These are phyloP conservation scores for Trametes gibbosa DNA, from an alignment of 768 basidiomycete genomes.

Conservation along the genomic window DNA sequence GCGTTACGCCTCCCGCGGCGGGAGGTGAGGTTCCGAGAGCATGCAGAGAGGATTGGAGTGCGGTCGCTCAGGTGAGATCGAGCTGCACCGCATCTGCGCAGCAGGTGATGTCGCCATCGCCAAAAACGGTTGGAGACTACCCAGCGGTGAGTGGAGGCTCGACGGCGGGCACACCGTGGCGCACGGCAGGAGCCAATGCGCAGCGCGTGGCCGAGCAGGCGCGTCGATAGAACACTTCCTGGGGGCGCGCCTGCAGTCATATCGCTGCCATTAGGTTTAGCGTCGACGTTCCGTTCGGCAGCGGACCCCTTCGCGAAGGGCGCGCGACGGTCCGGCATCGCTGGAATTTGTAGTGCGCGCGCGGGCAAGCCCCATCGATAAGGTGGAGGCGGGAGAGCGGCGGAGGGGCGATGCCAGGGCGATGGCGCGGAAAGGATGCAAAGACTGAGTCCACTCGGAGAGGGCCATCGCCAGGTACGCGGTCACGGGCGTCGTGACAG, in stretches of 20 bases:
- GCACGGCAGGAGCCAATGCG: not conserved
- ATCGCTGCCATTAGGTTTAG: not conserved
- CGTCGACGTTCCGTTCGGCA: constrained; percentile 7
- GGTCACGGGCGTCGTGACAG: constrained; percentile 9
- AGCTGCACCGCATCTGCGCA: constrained; percentile 5
- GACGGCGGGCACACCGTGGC: not conserved
- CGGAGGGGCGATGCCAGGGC: not conserved
- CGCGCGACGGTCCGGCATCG: not conserved
- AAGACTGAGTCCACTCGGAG: not conserved
- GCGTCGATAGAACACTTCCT: constrained; percentile 9
- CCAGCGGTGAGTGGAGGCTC: not conserved
- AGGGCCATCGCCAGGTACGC: not conserved
- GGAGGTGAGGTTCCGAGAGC: not conserved
- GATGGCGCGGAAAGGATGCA: not conserved
- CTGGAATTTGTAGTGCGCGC: constrained; percentile 8
- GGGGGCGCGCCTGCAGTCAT: not conserved
- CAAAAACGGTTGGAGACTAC: constrained; percentile 3
- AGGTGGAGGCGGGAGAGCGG: not conserved
- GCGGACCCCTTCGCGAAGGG: constrained; percentile 3
- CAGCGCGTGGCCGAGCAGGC: not conserved
- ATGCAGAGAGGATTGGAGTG: not conserved
- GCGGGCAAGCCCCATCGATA: constrained; percentile 2
- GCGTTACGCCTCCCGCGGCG: not conserved
- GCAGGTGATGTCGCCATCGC: constrained; percentile 14
- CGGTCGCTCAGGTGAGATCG: constrained; percentile 6